Evolutionary conservation across 2,329 filamentous ascomycete genomes (phyloP).

Genomic region (Neodidymelliopsis sp.): DNA sequence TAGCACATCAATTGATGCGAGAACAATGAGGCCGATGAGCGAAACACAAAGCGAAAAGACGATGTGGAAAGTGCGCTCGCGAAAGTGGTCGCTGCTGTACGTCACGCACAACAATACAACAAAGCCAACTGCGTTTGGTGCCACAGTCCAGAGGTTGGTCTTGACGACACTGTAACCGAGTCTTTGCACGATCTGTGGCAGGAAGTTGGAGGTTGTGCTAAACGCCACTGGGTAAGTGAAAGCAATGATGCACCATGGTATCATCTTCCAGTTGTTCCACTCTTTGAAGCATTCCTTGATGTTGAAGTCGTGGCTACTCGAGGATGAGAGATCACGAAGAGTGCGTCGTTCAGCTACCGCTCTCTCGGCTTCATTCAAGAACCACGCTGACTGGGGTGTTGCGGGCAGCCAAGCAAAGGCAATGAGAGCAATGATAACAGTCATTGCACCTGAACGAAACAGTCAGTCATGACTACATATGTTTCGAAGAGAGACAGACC

Average conservation of each 20-base stretch:
- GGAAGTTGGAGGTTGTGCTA: constrained; percentile 56
- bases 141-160: constrained; percentile 59
- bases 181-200: constrained; percentile 57
- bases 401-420: constrained; percentile 48
- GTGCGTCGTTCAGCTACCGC: constrained; percentile 54
- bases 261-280: constrained; percentile 55
- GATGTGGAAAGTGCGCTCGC: constrained; percentile 58
- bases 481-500: constrained; percentile 21
- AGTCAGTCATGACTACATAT: background rate
- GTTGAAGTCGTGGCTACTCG: constrained; percentile 50
- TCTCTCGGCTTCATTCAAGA: constrained; percentile 47
- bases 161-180: constrained; percentile 56
- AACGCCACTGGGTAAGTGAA: constrained; percentile 61
- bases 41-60: constrained; percentile 51
- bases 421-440: constrained; percentile 40
- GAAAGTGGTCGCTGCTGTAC: constrained; percentile 55
- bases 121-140: constrained; percentile 58
- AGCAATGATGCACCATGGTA: constrained; percentile 55
- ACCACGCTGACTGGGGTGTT: constrained; percentile 47
- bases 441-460: constrained; percentile 33
- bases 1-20: constrained; percentile 54
- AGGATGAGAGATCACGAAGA: constrained; percentile 55
- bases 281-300: constrained; percentile 52
- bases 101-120: constrained; percentile 55
- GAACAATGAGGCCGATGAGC: constrained; percentile 55